Percentiles rank a stretch among this genome's conserved stretches.
phyloP scores from a whole-genome alignment of 2,329 filamentous ascomycete species.

The Periglandula ipomoeae region DNA sequence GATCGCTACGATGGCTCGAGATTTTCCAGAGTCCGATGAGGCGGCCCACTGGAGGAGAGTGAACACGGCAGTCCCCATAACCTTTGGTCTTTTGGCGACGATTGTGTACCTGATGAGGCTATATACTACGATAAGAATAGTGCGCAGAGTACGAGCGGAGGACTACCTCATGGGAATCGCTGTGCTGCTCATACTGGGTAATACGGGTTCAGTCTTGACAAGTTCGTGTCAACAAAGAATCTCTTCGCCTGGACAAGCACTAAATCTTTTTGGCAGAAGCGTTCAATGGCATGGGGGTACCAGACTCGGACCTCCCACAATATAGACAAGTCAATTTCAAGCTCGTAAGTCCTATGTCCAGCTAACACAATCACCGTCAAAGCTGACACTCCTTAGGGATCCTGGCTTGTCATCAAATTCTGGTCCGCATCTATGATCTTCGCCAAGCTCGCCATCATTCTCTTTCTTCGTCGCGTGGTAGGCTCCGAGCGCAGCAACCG shows the following conservation, averaged over 20 bases:
- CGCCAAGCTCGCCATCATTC: conserved; percentile 10
- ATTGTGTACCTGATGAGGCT: conserved; percentile 4
- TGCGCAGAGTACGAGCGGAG: conserved; percentile 5
- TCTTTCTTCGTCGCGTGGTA: conserved; percentile 9
- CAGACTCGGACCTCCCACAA: too few relatives aligned
- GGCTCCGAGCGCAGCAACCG: conserved; percentile 2
- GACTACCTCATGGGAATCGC: conserved; percentile 11
- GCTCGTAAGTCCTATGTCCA: not conserved
- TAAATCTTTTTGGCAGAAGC: too few relatives aligned
- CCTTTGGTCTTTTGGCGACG: conserved; percentile 6
- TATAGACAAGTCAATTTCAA: too few relatives aligned
- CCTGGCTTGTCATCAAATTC: conserved; percentile 11
- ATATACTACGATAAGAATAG: conserved; percentile 5
- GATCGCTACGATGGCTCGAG: too few relatives aligned
- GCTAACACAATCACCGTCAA: not conserved
- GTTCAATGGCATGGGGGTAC: too few relatives aligned
- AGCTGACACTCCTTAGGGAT: conserved; percentile 4
- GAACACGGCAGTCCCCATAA: conserved; percentile 2
- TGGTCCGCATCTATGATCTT: conserved; percentile 7
- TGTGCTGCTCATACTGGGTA: too few relatives aligned
- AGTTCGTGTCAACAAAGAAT: too few relatives aligned
- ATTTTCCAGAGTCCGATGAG: too few relatives aligned
- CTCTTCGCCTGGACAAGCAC: too few relatives aligned
- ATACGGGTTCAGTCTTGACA: too few relatives aligned
- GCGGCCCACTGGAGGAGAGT: conserved; percentile 8